These are phyloP conservation scores for Penicillium bovifimosum DNA, from an alignment of 495 filamentous ascomycete species.

Conservation along the genomic window DNA sequence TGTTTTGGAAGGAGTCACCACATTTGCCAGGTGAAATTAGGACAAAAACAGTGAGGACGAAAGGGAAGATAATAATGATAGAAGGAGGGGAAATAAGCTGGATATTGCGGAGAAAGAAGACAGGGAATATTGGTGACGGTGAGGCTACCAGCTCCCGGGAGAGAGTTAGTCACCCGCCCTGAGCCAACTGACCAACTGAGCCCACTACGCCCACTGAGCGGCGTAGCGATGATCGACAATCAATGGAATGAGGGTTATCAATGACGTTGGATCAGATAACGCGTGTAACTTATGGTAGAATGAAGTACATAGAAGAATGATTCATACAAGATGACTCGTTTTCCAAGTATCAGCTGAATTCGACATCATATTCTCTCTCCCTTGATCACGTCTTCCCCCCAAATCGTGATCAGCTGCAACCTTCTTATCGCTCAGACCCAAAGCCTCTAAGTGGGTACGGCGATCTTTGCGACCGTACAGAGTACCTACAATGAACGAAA, in stretches of 20 bases:
- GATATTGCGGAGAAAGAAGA: slow-evolving; percentile 14
- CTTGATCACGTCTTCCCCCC: background rate
- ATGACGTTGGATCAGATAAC: slow-evolving; percentile 4
- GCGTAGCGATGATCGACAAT: too few relatives aligned
- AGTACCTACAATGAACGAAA: too few relatives aligned
- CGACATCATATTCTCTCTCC: background rate
- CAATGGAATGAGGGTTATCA: too few relatives aligned
- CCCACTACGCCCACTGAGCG: too few relatives aligned
- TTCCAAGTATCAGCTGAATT: background rate
- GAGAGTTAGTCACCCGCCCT: too few relatives aligned
- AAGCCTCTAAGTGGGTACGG: too few relatives aligned
- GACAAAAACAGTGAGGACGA: background rate
- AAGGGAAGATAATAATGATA: background rate
- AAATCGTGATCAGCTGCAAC: background rate
- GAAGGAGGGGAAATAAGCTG: slow-evolving; percentile 16
- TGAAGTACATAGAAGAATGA: background rate
- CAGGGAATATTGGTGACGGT: too few relatives aligned
- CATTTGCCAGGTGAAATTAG: background rate
- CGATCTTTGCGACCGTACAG: slow-evolving; percentile 2
- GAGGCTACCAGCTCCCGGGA: too few relatives aligned
- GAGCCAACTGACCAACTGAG: too few relatives aligned
- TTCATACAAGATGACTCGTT: too few relatives aligned
- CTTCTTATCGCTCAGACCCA: background rate
- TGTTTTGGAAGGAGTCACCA: slow-evolving; percentile 1
- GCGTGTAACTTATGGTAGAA: background rate